Evolutionary conservation across 106 monocot genomes (phyloP).

Genomic region (Iris macrosiphon): DNA sequence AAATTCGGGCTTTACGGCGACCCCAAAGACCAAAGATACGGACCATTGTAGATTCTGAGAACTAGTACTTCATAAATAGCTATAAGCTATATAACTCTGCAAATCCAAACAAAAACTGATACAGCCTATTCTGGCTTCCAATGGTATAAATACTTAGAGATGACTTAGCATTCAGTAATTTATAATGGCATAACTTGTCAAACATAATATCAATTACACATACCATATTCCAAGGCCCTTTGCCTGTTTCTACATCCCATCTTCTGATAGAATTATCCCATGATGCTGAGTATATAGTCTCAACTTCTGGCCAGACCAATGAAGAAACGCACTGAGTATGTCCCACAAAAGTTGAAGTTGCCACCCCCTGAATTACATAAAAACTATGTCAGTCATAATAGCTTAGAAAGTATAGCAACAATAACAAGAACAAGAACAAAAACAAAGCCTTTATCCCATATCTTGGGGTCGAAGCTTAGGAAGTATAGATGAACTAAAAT

Average conservation of each 20-base stretch:
- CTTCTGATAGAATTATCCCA: slow-evolving; percentile 68
- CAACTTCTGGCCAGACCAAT: slow-evolving; percentile 47
- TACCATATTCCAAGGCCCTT: slow-evolving; percentile 57
- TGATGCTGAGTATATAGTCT: slow-evolving; percentile 62
- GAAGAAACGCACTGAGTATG: slow-evolving; percentile 72
- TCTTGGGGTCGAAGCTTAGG: too few species aligned
- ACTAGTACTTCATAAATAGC: too few species aligned
- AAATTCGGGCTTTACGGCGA: not conserved
- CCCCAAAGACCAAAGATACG: not conserved
- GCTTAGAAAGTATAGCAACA: too few species aligned
- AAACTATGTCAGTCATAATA: too few species aligned
- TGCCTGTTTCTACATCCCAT: slow-evolving; percentile 61
- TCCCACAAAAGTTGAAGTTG: slow-evolving; percentile 39
- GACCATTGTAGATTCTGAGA: too few species aligned
- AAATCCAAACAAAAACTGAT: not conserved
- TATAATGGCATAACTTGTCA: not conserved
- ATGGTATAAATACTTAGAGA: not conserved
- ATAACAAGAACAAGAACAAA: too few species aligned
- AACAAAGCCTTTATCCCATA: too few species aligned
- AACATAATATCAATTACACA: not conserved
- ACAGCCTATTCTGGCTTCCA: not conserved
- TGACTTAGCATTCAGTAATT: not conserved
- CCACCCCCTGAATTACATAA: slow-evolving; percentile 22
- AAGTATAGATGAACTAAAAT: too few species aligned
- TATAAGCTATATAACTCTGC: not conserved